Percentiles rank a stretch among this genome's conserved stretches.
These are phyloP conservation scores for Zygoascus ofunaensis DNA, from an alignment of 805 yeast genomes.

Conservation along the genomic window DNA sequence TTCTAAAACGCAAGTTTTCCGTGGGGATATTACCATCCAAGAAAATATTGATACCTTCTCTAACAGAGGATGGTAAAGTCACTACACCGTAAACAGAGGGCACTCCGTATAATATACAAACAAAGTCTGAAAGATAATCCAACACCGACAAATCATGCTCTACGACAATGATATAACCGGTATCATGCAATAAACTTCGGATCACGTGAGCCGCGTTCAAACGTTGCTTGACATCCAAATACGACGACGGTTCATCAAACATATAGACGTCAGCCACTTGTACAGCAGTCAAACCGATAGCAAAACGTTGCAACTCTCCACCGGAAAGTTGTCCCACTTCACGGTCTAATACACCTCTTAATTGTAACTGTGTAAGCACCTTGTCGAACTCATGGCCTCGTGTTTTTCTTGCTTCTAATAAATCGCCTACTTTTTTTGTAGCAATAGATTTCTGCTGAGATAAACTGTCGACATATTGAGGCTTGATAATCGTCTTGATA, in stretches of 20 bases:
- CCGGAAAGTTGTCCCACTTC: conserved; percentile 88
- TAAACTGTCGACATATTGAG: conserved; percentile 96
- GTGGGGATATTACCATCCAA: conserved; percentile 96
- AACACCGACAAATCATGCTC: conserved; percentile 98
- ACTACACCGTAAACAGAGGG: conserved; percentile 99
- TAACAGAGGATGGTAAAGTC: conserved; percentile 88
- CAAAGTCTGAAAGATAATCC: conserved; percentile 93
- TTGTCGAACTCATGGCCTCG: conserved; percentile 58
- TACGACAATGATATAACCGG: conserved; percentile 83
- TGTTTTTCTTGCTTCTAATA: conserved; percentile 68
- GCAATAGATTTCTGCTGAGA: conserved; percentile 95
- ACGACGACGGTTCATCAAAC: conserved; percentile 99
- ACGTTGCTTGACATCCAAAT: conserved; percentile 97
- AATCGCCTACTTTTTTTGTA: conserved; percentile 68
- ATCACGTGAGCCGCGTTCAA: conserved; percentile 93
- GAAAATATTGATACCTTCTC: conserved; percentile 98
- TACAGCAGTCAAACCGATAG: conserved; percentile 94
- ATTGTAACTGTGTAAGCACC: conserved; percentile 62
- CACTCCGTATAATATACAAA: conserved; percentile 94
- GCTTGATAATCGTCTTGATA: conserved; percentile 94
- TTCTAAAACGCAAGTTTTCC: conserved; percentile 94
- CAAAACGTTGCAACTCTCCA: conserved; percentile 98
- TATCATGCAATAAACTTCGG: conserved; percentile 69
- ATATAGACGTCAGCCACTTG: conserved; percentile 93
- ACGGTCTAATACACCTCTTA: conserved; percentile 68